Evolutionary conservation across 1,284 basidiomycete species (phyloP), one percentile per base, ranked within the genome.

Genomic region (Tranzscheliella williamsii): DNA sequence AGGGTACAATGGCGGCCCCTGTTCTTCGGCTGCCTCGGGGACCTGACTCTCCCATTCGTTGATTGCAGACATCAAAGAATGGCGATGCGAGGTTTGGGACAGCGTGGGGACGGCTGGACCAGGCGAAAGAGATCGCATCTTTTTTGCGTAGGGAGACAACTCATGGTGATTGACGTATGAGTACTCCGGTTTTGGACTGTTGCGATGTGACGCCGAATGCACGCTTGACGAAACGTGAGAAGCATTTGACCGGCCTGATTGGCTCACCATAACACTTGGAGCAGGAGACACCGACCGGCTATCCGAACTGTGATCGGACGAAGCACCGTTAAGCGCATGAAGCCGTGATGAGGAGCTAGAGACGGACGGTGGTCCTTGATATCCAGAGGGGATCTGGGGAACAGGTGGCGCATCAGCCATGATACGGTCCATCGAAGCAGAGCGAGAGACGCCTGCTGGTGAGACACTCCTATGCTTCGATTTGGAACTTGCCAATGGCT

Each of bases 41-140:
- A 56, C 48, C 21, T 60, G 55, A n/a, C 57, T 67, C 39, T 72
- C 70, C 72, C 72, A 73, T 38, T 72, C 70, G 47, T 61, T 68
- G 61, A 73, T 73, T 23, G 70, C 63, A 21, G 58, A 61, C 72
- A 73, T 73, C 27, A 66, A 41, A 35, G 65, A 61, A 30, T 60
- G 52, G 5, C 62, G 54, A 20, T 50, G 47, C 40, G 38, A 42
- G 12, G 56, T 67, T 34, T 55, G 56, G 2, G 43, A 32, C 24
- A 49, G 27, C 4, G 48, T 46, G 9, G 55, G 52, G 4, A 51
- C 16, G 17, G 55, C 44, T 12, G 62, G 66, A 30, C 52, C 42
- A 4, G 68, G 52, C 1, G 65, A 66, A 24, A 70, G 39, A 16
- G 65, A 36, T 2, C 68, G 47, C 46, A 70, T 58, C 62, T 67